A percentile compares a stretch with the other conserved stretches of the same genome.
These are phyloP conservation scores for Hortiboletus campestris DNA, from an alignment of 768 basidiomycete species.

Conservation along the genomic window DNA sequence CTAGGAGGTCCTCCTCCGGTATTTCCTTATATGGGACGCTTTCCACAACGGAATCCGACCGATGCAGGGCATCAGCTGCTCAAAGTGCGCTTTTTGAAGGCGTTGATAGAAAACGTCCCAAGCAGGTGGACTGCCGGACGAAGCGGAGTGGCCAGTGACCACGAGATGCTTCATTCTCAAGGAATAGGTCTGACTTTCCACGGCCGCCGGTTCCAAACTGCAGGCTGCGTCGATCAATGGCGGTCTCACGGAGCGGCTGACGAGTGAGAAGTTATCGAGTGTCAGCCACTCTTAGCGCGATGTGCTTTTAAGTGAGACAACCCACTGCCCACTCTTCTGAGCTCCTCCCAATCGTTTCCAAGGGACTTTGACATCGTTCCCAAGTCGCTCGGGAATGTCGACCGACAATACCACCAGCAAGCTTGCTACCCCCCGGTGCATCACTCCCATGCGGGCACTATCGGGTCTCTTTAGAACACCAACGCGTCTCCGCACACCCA, in stretches of 20 bases:
- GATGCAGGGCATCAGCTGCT: slow-evolving; percentile 55
- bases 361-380: background rate
- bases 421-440: slow-evolving; percentile 8
- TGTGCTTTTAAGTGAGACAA: background rate
- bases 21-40: slow-evolving; percentile 70
- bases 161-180: background rate
- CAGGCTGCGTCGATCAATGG: background rate
- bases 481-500: slow-evolving; percentile 22
- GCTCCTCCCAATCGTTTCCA: background rate
- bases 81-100: slow-evolving; percentile 59
- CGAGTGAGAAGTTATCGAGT: background rate
- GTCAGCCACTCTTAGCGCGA: slow-evolving; percentile 7
- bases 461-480: slow-evolving; percentile 25
- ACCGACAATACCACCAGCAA: background rate
- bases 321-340: background rate
- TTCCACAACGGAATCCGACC: slow-evolving; percentile 59
- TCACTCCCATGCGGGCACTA: slow-evolving; percentile 13
- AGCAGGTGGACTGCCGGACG: slow-evolving; percentile 22
- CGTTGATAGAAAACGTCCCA: slow-evolving; percentile 42
- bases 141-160: slow-evolving; percentile 38
- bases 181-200: background rate
- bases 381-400: slow-evolving; percentile 9
- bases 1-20: slow-evolving; percentile 69
- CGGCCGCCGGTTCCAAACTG: background rate
- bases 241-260: background rate